phyloP scores from a whole-genome alignment of 202 grass and related monocot species.

The Zizania palustris region DNA sequence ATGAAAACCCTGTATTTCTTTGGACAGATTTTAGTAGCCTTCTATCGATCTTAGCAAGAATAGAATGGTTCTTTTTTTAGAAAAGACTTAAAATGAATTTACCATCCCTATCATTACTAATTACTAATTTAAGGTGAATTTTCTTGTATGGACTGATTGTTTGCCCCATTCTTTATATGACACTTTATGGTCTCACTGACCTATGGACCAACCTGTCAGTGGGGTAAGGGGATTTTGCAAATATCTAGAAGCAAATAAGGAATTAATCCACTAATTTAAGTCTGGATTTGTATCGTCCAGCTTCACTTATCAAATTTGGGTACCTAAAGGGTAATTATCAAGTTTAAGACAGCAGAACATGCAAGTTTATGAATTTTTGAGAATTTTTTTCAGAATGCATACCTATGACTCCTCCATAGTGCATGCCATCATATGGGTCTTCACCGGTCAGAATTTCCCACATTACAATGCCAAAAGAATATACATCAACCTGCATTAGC shows the following conservation, averaged over 20 bases:
- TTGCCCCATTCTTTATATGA: not conserved
- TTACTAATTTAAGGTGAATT: conserved; percentile 4
- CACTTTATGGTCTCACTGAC: not conserved
- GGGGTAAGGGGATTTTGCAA: not conserved
- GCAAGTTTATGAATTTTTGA: not conserved
- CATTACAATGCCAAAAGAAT: conserved; percentile 91
- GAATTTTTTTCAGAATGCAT: conserved; percentile 22
- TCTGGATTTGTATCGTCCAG: not conserved
- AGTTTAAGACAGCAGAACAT: conserved; percentile 5
- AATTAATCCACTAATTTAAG: not conserved
- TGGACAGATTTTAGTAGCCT: not conserved
- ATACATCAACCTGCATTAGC: conserved; percentile 73
- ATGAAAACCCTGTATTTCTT: not conserved
- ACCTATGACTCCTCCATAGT: conserved; percentile 93
- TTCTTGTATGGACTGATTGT: not conserved
- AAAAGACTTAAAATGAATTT: not conserved
- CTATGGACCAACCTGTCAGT: not conserved
- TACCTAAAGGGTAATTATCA: not conserved
- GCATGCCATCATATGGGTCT: conserved; percentile 86
- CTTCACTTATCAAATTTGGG: not conserved
- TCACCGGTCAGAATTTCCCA: conserved; percentile 90
- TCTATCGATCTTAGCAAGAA: not conserved
- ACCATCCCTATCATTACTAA: not conserved
- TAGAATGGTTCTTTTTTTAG: not conserved
- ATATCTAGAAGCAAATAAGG: not conserved